Evolutionary conservation across 306 rosid genomes (phyloP), one percentile per base, ranked within the genome.

Genomic region (Quercus wislizeni): DNA sequence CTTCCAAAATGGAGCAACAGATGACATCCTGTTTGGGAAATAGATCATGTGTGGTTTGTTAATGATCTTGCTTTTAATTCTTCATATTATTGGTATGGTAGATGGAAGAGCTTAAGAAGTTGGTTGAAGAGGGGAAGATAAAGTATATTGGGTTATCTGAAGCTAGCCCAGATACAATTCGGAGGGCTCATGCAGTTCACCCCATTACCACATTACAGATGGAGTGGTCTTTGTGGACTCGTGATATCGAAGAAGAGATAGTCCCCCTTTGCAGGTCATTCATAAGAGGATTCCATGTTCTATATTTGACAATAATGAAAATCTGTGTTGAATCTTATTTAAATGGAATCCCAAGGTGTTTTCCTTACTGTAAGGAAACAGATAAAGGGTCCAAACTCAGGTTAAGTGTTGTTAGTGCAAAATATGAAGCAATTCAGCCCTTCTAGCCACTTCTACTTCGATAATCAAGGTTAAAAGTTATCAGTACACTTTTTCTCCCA

Each of bases 201-300:
- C 97, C 92, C 74, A 87, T 92, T 73, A 90, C 94, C 30, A 94
- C 97, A 57, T 80, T 90, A 71, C 85, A 92, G 81, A 92, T 88
- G 97, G 97, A 92, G 80, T 90, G 85, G 77, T 92, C 97, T 58
- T 18, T 90, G n/a, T 92, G 92, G 90, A 56, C 76, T 23, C 87
- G 91, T 72, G 94, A 90, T 14, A 89, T 85, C 55, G 92, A 91
- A 86, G 78, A 88, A 41, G 90, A 86, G 52, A 85, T 91, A 27
- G 79, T 91, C 79, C 93, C 97, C 31, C 82, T 88, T 17, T 89
- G 93, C 91, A 80, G 91, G 93, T 91, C 73, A 68, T 65, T 58
- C 14, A 49, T 11, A 3, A 49, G 54, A 49, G 1, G 54, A 12
- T 10, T 43, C 23, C 63, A 19, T 17, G 27, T 71, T 20, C 54